A percentile compares a stretch with the other conserved stretches of the same genome.
These are phyloP conservation scores for Bocquillonia castaneifolia DNA, from an alignment of 441 rosid genomes.

Conservation along the genomic window DNA sequence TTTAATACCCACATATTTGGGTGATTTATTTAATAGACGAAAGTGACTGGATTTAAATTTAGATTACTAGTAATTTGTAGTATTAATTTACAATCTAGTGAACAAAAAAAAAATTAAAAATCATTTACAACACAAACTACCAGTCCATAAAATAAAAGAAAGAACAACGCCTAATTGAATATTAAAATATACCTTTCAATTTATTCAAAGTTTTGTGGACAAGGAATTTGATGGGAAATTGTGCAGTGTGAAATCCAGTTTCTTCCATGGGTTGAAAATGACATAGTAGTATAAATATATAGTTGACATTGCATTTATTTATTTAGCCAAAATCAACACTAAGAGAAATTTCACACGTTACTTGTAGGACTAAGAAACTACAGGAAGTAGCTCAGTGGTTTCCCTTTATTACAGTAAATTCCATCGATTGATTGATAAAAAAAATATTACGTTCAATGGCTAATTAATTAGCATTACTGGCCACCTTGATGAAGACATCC, in stretches of 20 bases:
- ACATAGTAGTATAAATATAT: too few species aligned
- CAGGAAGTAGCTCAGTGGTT: neutral
- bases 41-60: neutral
- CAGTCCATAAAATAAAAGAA: too few species aligned
- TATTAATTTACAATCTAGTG: too few species aligned
- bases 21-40: neutral
- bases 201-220: neutral
- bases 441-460: neutral
- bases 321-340: too few species aligned
- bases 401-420: neutral
- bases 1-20: neutral
- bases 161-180: too few species aligned
- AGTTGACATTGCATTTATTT: too few species aligned
- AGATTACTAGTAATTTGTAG: too few species aligned
- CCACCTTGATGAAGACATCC: slow-evolving; percentile 94
- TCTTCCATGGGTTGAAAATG: neutral
- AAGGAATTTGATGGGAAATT: neutral
- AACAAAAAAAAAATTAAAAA: too few species aligned
- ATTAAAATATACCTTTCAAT: too few species aligned
- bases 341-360: neutral
- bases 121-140: too few species aligned
- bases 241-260: neutral
- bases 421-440: too few species aligned
- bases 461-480: slow-evolving; percentile 30
- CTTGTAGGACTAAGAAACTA: neutral